phyloP scores from a whole-genome alignment of 75 land plant species.

The Cryptomeria japonica region DNA sequence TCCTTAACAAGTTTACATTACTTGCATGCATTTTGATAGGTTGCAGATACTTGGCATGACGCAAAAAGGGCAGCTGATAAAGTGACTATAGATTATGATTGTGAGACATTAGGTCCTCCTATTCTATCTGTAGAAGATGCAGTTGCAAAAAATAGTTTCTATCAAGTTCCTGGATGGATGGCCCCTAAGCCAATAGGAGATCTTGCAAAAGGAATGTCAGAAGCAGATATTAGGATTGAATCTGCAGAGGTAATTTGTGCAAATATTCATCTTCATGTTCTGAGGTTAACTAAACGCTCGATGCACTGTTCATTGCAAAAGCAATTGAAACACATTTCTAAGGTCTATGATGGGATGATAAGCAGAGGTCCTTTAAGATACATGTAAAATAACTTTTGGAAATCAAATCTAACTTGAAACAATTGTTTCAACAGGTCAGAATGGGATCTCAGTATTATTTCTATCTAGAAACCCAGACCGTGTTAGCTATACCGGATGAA shows the following conservation, averaged over 20 bases:
- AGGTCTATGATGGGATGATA: neutral
- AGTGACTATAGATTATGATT: constrained; percentile 70
- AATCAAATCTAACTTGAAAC: neutral
- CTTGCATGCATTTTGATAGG: constrained; percentile 27
- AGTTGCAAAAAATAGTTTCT: constrained; percentile 57
- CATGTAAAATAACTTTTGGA: neutral
- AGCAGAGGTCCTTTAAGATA: neutral
- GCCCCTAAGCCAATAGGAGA: constrained; percentile 55
- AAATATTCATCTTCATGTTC: neutral
- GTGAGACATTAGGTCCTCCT: constrained; percentile 58
- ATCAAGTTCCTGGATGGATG: constrained; percentile 36
- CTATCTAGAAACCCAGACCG: constrained; percentile 90
- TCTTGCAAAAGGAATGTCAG: constrained; percentile 60
- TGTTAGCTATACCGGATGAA: constrained; percentile 93
- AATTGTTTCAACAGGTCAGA: constrained; percentile 43
- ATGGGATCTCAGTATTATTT: constrained; percentile 84
- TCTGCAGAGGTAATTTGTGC: constrained; percentile 56
- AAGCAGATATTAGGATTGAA: constrained; percentile 64
- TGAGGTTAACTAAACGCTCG: neutral
- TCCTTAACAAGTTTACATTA: neutral
- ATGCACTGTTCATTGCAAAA: neutral
- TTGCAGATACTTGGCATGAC: constrained; percentile 76
- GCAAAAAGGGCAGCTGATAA: constrained; percentile 62
- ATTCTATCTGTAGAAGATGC: constrained; percentile 84
- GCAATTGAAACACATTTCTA: neutral